Evolutionary conservation across 768 basidiomycete species (phyloP).

Genomic region (Suillus bovinus): DNA sequence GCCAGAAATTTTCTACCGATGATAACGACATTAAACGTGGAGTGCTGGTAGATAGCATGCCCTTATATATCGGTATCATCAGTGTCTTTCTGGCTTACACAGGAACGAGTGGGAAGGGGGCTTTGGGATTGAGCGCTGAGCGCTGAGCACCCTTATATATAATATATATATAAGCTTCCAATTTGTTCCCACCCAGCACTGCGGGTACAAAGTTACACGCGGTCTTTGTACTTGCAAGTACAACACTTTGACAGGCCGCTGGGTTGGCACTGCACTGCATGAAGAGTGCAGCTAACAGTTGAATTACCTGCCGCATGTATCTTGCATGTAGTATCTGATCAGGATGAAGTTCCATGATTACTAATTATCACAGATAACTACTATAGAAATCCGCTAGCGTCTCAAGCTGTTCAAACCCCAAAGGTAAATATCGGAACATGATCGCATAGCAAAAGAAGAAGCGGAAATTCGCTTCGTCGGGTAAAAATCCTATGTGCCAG

Average conservation of each 20-base stretch:
- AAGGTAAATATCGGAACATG: background rate
- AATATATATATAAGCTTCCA: background rate
- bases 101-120: too few relatives aligned
- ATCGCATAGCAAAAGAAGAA: background rate
- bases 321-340: background rate
- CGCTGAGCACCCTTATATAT: too few relatives aligned
- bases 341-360: background rate
- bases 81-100: background rate
- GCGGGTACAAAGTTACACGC: too few relatives aligned
- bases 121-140: too few relatives aligned
- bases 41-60: background rate
- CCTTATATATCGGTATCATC: background rate
- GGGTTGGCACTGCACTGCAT: background rate
- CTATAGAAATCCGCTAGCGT: background rate
- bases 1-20: background rate
- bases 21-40: background rate
- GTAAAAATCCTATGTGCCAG: too few relatives aligned
- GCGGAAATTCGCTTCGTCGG: too few relatives aligned
- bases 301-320: background rate
- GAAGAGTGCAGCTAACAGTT: background rate
- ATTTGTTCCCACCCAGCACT: background rate
- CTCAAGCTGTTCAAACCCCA: background rate
- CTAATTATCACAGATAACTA: background rate
- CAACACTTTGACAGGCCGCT: background rate
- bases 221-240: background rate